Evolutionary conservation across 768 basidiomycete genomes (phyloP).

Genomic region (Collybiopsis luxurians): DNA sequence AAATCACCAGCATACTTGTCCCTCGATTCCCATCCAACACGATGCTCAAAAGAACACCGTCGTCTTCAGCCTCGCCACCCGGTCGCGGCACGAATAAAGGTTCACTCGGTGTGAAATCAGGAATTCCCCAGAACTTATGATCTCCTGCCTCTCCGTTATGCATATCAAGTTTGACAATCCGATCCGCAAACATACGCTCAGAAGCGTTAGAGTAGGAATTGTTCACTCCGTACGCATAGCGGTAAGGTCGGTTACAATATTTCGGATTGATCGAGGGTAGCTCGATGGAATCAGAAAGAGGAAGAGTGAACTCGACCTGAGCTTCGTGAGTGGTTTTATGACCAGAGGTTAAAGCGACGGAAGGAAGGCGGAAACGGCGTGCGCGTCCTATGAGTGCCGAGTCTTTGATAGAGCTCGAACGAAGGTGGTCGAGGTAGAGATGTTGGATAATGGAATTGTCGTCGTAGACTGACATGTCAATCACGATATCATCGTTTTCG

Average conservation of each 20-base stretch:
- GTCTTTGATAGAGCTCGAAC: conserved; percentile 13
- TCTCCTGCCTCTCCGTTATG: conserved; percentile 11
- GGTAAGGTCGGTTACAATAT: conserved; percentile 26
- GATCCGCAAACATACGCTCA: conserved; percentile 27
- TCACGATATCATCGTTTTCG: conserved; percentile 23
- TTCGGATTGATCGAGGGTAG: conserved; percentile 32
- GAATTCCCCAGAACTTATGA: conserved; percentile 21
- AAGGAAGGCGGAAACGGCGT: conserved; percentile 28
- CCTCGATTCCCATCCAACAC: no score
- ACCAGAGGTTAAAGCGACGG: conserved; percentile 12
- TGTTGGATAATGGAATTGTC: conserved; percentile 29
- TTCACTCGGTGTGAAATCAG: conserved; percentile 31
- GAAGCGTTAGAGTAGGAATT: conserved; percentile 24
- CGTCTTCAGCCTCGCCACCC: conserved; percentile 27
- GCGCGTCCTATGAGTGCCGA: conserved; percentile 4
- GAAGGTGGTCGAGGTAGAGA: conserved; percentile 27
- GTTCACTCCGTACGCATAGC: conserved; percentile 27
- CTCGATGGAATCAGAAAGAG: conserved; percentile 17
- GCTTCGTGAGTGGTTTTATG: not conserved
- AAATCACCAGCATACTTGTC: no score
- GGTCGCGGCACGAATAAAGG: conserved; percentile 35
- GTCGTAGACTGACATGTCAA: conserved; percentile 33
- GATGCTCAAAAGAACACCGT: conserved; percentile 34
- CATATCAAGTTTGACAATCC: conserved; percentile 34
- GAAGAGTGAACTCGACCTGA: conserved; percentile 12